Conservation (phyloP, 2,329 filamentous ascomycete genomes). For the Pseudodiploospora longispora region DNA sequence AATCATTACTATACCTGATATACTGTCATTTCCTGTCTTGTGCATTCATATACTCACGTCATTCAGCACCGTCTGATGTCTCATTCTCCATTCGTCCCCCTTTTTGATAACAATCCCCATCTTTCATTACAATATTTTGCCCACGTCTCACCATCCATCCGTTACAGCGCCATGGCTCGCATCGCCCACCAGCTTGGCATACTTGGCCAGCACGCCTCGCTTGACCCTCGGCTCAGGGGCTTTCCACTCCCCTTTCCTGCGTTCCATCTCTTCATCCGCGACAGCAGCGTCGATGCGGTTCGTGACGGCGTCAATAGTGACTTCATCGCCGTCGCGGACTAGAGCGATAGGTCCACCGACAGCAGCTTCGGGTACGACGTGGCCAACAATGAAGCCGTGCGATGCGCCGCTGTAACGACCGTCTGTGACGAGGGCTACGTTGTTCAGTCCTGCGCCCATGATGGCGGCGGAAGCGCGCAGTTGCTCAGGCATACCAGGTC, state of each 20-base stretch:
- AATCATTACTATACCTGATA: too few relatives aligned
- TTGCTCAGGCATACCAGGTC: constrained; percentile 94
- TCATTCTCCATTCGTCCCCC: too few relatives aligned
- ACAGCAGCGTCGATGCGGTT: constrained; percentile 67
- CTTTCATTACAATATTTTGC: too few relatives aligned
- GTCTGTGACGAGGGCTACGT: constrained; percentile 87
- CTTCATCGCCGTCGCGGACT: constrained; percentile 68
- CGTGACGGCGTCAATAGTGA: constrained; percentile 77
- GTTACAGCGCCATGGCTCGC: constrained; percentile 88
- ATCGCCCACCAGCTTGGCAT: constrained; percentile 79
- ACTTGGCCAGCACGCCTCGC: constrained; percentile 82
- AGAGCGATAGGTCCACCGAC: constrained; percentile 82
- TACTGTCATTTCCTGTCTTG: too few relatives aligned
- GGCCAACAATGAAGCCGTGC: constrained; percentile 90
- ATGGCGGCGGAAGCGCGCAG: constrained; percentile 81
- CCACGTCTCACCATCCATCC: constrained; percentile 37
- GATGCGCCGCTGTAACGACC: constrained; percentile 81
- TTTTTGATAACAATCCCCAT: too few relatives aligned
- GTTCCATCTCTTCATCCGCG: constrained; percentile 59
- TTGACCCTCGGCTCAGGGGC: constrained; percentile 64
- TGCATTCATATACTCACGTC: too few relatives aligned
- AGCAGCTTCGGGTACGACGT: constrained; percentile 85
- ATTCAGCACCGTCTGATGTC: too few relatives aligned
- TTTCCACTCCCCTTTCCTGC: constrained; percentile 59
- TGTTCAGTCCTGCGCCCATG: constrained; percentile 82